Base-by-base conservation (phyloP, 352 stramenopile genomes). In the Pythium rhizo-oryzae region DNA sequence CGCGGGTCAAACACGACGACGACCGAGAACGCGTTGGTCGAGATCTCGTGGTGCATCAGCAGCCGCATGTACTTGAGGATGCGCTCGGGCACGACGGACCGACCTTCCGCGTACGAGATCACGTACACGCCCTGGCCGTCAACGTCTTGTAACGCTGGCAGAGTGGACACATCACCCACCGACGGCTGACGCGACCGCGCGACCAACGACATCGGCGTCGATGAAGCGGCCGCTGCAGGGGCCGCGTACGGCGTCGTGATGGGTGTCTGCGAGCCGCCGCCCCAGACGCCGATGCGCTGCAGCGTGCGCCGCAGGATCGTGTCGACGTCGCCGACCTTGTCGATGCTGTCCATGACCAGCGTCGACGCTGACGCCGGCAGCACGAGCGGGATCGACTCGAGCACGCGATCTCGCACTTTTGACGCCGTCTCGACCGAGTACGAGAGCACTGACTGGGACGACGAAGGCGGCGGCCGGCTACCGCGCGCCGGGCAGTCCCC, bases 1-100 rank as follows among this genome's bases (percentile, higher is more conserved):
- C 78, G 79, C 21, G 80, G 74, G 59, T 93, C 85, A 53, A 92
- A 89, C 9, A 81, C 82, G 19, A 93, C 87, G 24, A 93, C 83
- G 39, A 92, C 85, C 39, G 83, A 88, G 73, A 94, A 94, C 6
- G 86, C 85, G 56, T 93, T 93, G n/a, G 86, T 92, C 28, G 83
- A 88, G 33, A 93, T 79, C 67, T 93, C 82, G 62, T 93, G 85
- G 64, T 94, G 85, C 87, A 94, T 94, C 33, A 94, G 76, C 61
- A 94, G 69, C 58, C 84, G 82, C 85, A 94, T 93, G 74, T 92
- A 92, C 74, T 94, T 93, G 62, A 94, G 75, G 53, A 92, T 90
- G 19, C 87, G 87, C 52, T 85, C 82, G 0, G 87, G 85, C 8
- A 94, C 84, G 3, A 93, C 78, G 3, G 82, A 92, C 18, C 65